phyloP scores from a whole-genome alignment of 2,329 filamentous ascomycete species.

The Botrytis elliptica region DNA sequence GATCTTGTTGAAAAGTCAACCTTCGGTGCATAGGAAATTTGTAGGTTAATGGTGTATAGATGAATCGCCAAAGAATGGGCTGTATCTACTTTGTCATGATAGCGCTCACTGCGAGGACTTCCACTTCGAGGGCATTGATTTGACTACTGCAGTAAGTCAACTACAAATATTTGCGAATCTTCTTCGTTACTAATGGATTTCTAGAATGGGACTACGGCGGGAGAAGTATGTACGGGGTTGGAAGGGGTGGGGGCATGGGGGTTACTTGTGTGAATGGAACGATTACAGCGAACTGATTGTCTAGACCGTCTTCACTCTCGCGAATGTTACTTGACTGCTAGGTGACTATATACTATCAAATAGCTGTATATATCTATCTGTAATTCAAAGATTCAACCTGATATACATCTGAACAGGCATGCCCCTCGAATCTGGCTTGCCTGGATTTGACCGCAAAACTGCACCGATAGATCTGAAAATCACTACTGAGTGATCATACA shows the following conservation, averaged over 20 bases:
- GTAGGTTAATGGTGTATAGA: not conserved
- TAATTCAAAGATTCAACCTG: not conserved
- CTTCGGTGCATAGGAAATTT: not conserved
- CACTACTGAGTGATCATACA: not conserved
- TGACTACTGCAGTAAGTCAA: conserved; percentile 6
- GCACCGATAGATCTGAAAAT: not conserved
- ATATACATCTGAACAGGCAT: not conserved
- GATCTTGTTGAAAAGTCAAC: not conserved
- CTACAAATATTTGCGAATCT: too few relatives aligned
- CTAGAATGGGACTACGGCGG: not conserved
- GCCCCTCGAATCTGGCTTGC: not conserved
- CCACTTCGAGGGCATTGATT: conserved; percentile 1
- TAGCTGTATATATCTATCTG: not conserved
- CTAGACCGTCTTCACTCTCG: not conserved
- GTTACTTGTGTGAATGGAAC: conserved; percentile 9
- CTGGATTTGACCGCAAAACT: not conserved
- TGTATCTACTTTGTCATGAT: conserved; percentile 14
- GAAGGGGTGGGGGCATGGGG: conserved; percentile 7
- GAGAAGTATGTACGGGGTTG: conserved; percentile 9
- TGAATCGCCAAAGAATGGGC: conserved; percentile 11
- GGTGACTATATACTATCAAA: not conserved
- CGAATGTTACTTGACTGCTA: not conserved
- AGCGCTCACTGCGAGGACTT: conserved; percentile 16
- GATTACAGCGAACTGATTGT: not conserved
- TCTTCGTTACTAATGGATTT: not conserved